Conservation (phyloP, 108 stramenopile genomes). For the Phaeodactylum tricornutum region DNA sequence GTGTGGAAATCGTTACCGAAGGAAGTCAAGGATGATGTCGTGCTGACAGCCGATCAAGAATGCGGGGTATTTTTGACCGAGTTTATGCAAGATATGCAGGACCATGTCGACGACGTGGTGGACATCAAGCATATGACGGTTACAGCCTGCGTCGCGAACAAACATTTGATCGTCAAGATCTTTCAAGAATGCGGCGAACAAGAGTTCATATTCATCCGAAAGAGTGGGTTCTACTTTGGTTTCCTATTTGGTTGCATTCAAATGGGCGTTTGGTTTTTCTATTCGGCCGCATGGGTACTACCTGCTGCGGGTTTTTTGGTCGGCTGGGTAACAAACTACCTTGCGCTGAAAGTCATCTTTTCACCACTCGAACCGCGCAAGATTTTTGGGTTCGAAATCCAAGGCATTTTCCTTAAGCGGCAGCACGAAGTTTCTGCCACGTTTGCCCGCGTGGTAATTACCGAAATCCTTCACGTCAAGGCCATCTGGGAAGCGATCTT, state of each 20-base stretch:
- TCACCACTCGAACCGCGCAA: slow-evolving; percentile 72
- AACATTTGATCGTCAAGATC: slow-evolving; percentile 78
- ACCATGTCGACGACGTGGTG: slow-evolving; percentile 71
- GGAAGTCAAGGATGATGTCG: slow-evolving; percentile 68
- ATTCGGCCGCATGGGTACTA: slow-evolving; percentile 52
- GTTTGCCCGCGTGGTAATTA: slow-evolving; percentile 49
- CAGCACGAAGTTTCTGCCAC: slow-evolving; percentile 82
- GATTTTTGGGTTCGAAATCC: slow-evolving; percentile 49
- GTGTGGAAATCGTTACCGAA: slow-evolving; percentile 69
- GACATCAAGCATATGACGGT: slow-evolving; percentile 89
- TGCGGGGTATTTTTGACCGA: slow-evolving; percentile 47
- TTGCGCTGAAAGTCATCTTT: slow-evolving; percentile 92
- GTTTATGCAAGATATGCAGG: slow-evolving; percentile 78
- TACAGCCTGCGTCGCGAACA: slow-evolving; percentile 69
- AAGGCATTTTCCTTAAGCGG: slow-evolving; percentile 89
- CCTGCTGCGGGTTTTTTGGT: slow-evolving; percentile 71
- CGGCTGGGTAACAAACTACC: slow-evolving; percentile 88
- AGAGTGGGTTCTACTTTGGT: slow-evolving; percentile 88
- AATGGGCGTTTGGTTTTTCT: slow-evolving; percentile 79
- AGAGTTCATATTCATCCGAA: slow-evolving; percentile 85
- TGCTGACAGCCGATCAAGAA: slow-evolving; percentile 61
- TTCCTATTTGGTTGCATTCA: slow-evolving; percentile 88
- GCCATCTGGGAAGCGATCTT: slow-evolving; percentile 77
- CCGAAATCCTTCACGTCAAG: slow-evolving; percentile 41
- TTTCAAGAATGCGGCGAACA: slow-evolving; percentile 90